phyloP scores from a whole-genome alignment of 2,329 filamentous ascomycete genomes.

The Cladosporium sp. region DNA sequence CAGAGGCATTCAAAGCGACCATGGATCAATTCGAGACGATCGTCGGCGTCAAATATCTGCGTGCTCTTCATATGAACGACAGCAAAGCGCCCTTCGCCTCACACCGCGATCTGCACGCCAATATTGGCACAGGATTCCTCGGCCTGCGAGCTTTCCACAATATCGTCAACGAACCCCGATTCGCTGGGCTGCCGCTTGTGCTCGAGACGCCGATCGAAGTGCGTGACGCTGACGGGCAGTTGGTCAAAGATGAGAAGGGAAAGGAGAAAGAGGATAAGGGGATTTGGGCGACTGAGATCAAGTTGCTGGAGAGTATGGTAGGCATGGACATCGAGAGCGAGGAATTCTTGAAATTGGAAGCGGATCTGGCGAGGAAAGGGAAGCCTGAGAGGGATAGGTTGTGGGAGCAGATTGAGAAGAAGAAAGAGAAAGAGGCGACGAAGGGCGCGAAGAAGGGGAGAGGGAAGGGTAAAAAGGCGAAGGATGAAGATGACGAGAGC shows the following conservation, averaged over 20 bases:
- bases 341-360: conserved; percentile 65
- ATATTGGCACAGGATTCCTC: conserved; percentile 92
- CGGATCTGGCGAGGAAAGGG: conserved; percentile 63
- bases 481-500: conserved; percentile 22
- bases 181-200: conserved; percentile 81
- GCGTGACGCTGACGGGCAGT: conserved; percentile 59
- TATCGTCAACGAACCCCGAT: conserved; percentile 74
- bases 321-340: conserved; percentile 74
- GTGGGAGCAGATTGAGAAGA: conserved; percentile 74
- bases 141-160: conserved; percentile 87
- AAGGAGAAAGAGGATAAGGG: conserved; percentile 68
- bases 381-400: conserved; percentile 68
- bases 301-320: conserved; percentile 82
- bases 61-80: conserved; percentile 89
- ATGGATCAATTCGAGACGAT: conserved; percentile 71
- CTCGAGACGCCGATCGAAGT: conserved; percentile 92
- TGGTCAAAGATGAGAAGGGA: conserved; percentile 35
- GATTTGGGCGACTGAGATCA: conserved; percentile 92
- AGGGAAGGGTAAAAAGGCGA: conserved; percentile 32
- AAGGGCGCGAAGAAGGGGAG: conserved; percentile 39
- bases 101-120: conserved; percentile 85
- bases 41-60: conserved; percentile 75
- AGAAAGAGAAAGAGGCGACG: conserved; percentile 56
- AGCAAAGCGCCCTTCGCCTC: conserved; percentile 84
- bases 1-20: conserved; percentile 67